Evolutionary conservation across 306 rosid species (phyloP), one percentile per base, ranked within the genome.

Genomic region (Trifolium subterraneum): DNA sequence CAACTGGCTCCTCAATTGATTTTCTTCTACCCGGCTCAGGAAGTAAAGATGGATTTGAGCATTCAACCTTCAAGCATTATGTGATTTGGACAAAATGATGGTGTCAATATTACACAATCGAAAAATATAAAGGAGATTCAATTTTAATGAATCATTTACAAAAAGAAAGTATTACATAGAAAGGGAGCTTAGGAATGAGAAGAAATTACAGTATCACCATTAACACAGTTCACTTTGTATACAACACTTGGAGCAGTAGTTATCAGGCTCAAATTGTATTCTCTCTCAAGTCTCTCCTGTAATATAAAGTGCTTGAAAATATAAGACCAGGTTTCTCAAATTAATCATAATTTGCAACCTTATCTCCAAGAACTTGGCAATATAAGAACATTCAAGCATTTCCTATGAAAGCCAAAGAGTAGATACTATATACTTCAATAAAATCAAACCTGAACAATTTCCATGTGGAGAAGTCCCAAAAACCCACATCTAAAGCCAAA

Each of bases 401-500:
- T 70, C 36, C 73, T 47, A 61, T 36, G 64, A 65, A 68, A 73
- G 38, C 38, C 61, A 70, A 80, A 51, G 69, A 77, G 73, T 71
- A 64, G 19, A 52, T 38, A 38, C 68, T 59, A n/a, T 25, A n/a
- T 31, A 42, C 71, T 59, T 29, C 22, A 12, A 79, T 3, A 55
- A 23, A 64, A 65, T 79, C 81, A 16, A 77, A 91, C 97, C 95
- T 93, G 97, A 74, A 93, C 98, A 78, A 93, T 93, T 84, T 93
- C 98, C 98, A 91, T 93, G 73, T 89, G 98, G 62, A 93, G 89
- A 84, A 93, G 98, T 74, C 98, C 97, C 79, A 93, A 80, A 78
- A 88, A 88, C 52, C 98, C 98, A 87, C 98, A 93, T 68, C 97
- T 84, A 85, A 93, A 93, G 84, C 98, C 98, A 83, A 93, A 93